Conservation (phyloP, 2,329 filamentous ascomycete species). For the Fusarium xylarioides region DNA sequence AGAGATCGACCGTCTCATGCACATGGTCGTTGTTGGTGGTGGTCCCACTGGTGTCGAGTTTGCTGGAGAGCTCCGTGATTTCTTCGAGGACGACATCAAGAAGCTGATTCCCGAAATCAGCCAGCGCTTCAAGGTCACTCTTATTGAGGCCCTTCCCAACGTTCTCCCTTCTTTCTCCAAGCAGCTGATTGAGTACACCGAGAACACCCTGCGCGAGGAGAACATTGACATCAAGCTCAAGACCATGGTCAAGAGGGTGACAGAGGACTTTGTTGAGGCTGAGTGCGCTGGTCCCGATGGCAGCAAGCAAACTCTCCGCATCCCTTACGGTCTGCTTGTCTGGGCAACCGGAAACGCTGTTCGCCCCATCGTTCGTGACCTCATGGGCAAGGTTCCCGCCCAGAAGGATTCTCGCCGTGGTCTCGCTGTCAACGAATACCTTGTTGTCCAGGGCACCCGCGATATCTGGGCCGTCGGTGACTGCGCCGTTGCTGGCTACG, state of each 20-base stretch:
- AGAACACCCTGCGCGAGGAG: constrained; percentile 98
- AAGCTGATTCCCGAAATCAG: constrained; percentile 97
- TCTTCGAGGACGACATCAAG: constrained; percentile 97
- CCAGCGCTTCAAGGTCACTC: constrained; percentile 94
- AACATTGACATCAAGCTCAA: constrained; percentile 97
- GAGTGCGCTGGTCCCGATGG: constrained; percentile 84
- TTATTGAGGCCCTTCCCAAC: constrained; percentile 96
- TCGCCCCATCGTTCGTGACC: constrained; percentile 86
- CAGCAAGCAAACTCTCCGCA: constrained; percentile 79
- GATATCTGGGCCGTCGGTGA: constrained; percentile 99
- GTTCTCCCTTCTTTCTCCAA: constrained; percentile 98
- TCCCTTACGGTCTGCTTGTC: constrained; percentile 95
- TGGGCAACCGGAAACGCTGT: constrained; percentile 98
- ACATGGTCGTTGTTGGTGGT: constrained; percentile 96
- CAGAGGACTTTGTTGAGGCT: constrained; percentile 90
- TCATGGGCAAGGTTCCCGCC: constrained; percentile 90
- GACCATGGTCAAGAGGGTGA: constrained; percentile 98
- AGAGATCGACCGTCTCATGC: constrained; percentile 91
- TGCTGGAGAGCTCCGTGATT: constrained; percentile 96
- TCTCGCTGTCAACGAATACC: constrained; percentile 96
- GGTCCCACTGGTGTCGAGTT: constrained; percentile 98
- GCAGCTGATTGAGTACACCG: constrained; percentile 98
- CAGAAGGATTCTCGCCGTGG: constrained; percentile 96
- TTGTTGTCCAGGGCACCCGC: constrained; percentile 95
- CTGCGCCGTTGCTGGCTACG: constrained; percentile 97